Evolutionary conservation across 2,329 filamentous ascomycete species (phyloP), one percentile per base, ranked within the genome.

Genomic region (Endocalyx cinctus): DNA sequence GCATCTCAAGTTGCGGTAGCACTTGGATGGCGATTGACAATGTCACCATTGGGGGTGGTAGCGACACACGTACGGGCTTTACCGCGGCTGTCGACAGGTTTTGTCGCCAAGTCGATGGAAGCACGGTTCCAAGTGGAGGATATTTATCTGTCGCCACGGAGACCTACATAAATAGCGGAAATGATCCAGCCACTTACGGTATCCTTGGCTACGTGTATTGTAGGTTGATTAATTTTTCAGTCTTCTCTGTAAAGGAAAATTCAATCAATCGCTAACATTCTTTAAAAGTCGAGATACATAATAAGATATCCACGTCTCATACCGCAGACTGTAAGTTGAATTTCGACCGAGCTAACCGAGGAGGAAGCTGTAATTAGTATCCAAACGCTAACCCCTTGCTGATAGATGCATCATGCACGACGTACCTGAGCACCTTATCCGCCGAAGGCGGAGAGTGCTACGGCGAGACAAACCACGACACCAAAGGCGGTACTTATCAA

Each of bases 101-200:
- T 31, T 55, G 52, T 25, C 30, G 29, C 6, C 26, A 45, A 27
- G 47, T 42, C 15, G 33, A 45, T 18, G 50, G 51, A 13, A 38
- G 33, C 29, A 46, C 33, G 5, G 50, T 52, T 22, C 32, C 36
- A 27, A 37, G 43, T 25, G 31, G 35, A 10, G 50, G 47, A 20
- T 54, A 51, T 29, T 41, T 54, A 6, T 55, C 52, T 4, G 46
- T 55, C 45, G 51, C 48, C 8, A 55, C 50, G 8, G 52, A 54
- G 31, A 43, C 49, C n/a, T 55, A 43, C 35, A 33, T 54, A 2
- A 48, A 46, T 17, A 23, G 20, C 20, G 50, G 50, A 16, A 47
- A 44, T 34, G 34, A 48, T 7, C 47, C 51, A 4, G 25, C 43
- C 29, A 34, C 25, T 4, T 51, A 55, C 22, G 52, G 52, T 10